Conservation (phyloP, 345 rosid species). For the Geranium rotundifolium region DNA sequence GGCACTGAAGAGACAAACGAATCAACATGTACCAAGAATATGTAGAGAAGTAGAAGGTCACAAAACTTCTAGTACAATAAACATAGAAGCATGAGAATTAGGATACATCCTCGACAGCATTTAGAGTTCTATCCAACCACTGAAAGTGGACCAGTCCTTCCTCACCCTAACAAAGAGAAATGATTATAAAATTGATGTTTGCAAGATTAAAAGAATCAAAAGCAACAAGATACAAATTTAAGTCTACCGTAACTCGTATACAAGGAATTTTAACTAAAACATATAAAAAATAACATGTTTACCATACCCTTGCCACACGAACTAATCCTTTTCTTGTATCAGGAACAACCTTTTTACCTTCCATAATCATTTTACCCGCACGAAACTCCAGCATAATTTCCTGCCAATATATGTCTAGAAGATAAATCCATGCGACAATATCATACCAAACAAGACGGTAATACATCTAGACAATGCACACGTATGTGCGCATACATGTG, state of each 20-base stretch:
- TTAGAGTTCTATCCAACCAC: constrained; percentile 77
- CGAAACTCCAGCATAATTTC: constrained; percentile 84
- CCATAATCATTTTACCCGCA: constrained; percentile 86
- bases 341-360: constrained; percentile 74
- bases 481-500: background rate
- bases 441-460: too few species aligned
- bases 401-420: constrained; percentile 22
- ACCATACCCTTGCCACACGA: constrained; percentile 61
- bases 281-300: background rate
- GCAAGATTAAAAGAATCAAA: background rate
- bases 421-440: background rate
- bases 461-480: background rate
- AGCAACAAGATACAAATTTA: background rate
- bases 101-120: constrained; percentile 88
- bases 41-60: background rate
- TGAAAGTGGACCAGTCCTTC: constrained; percentile 87
- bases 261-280: background rate
- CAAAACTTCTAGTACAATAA: background rate
- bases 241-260: background rate
- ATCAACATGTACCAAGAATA: background rate
- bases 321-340: constrained; percentile 86
- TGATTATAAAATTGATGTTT: background rate
- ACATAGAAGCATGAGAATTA: background rate
- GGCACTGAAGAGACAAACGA: background rate
- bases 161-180: constrained; percentile 41